phyloP scores from a whole-genome alignment of 2,329 filamentous ascomycete species.

The Arthrobotrys sinensis region DNA sequence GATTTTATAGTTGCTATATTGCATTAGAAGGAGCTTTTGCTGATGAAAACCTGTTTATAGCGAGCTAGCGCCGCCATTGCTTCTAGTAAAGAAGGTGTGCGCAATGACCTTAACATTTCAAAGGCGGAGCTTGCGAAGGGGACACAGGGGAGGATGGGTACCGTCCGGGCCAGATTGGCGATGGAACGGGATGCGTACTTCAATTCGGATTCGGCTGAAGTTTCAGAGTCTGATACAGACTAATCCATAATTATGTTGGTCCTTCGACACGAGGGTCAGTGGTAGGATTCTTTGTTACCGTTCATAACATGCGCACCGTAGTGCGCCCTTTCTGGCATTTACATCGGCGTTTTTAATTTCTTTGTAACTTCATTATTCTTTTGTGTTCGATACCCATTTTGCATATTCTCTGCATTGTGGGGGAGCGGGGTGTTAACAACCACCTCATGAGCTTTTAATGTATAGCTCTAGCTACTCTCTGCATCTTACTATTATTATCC shows the following conservation, averaged over 20 bases:
- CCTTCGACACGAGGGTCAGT: background rate
- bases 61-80: background rate
- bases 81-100: conserved; percentile 29
- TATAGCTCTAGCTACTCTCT: background rate
- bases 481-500: background rate
- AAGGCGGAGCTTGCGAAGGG: conserved; percentile 4
- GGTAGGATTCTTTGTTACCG: background rate
- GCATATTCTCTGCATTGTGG: conserved; percentile 2
- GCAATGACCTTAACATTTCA: conserved; percentile 13
- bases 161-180: background rate
- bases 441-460: no score
- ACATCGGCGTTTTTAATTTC: conserved; percentile 11
- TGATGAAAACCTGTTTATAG: background rate
- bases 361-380: background rate
- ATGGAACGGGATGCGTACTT: background rate
- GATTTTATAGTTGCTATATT: background rate
- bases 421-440: background rate
- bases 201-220: background rate
- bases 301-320: background rate
- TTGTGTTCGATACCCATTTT: conserved; percentile 11
- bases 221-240: background rate
- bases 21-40: background rate
- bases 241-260: background rate
- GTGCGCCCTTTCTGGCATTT: background rate
- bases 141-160: background rate